Evolutionary conservation across 2,329 filamentous ascomycete genomes (phyloP).

Genomic region (Amphichorda felina): DNA sequence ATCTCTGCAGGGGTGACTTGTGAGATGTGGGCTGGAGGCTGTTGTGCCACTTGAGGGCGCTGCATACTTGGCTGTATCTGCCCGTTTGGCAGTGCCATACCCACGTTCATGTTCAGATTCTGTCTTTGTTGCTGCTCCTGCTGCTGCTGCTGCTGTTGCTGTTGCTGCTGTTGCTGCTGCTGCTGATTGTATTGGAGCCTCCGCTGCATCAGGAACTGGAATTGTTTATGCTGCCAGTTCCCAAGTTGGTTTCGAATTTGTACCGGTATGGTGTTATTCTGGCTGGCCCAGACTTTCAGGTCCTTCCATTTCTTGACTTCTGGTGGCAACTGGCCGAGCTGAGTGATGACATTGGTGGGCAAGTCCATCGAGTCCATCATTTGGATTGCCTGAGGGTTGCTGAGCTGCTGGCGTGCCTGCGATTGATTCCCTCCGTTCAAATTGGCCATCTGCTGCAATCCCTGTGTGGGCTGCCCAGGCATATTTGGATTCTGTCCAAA

Average conservation of each 20-base stretch:
- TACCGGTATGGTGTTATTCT: slow-evolving; percentile 22
- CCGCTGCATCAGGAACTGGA: slow-evolving; percentile 17
- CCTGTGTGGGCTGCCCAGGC: slow-evolving; percentile 12
- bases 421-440: slow-evolving; percentile 14
- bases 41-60: slow-evolving; percentile 8
- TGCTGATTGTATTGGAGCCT: slow-evolving; percentile 11
- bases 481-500: slow-evolving; percentile 18
- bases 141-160: slow-evolving; percentile 7
- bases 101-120: slow-evolving; percentile 4
- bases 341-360: slow-evolving; percentile 18
- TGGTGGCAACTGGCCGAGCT: slow-evolving; percentile 19
- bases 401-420: slow-evolving; percentile 5
- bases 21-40: slow-evolving; percentile 6
- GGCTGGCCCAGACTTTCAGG: slow-evolving; percentile 27
- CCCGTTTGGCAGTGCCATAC: neutral
- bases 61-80: slow-evolving; percentile 3
- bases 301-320: slow-evolving; percentile 38
- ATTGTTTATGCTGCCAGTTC: slow-evolving; percentile 25
- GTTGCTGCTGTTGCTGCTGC: slow-evolving; percentile 6
- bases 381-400: slow-evolving; percentile 20
- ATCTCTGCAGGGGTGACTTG: slow-evolving; percentile 19
- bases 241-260: slow-evolving; percentile 18
- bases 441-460: neutral
- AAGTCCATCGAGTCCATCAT: slow-evolving; percentile 38
- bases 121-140: slow-evolving; percentile 15